Evolutionary conservation across 805 yeast species (phyloP), one percentile per base, ranked within the genome.

Genomic region (Candida odintsovae): DNA sequence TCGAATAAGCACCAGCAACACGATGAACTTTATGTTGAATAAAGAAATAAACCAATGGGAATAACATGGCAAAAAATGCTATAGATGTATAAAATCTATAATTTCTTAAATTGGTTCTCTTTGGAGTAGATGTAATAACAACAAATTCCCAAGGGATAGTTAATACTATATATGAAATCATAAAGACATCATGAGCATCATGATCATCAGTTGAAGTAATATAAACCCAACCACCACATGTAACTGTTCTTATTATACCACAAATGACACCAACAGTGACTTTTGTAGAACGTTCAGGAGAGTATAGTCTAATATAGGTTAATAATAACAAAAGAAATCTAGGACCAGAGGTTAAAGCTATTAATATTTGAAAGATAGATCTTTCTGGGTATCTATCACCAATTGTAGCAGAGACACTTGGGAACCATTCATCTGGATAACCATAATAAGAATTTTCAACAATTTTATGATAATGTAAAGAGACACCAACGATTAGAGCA

Each of bases 221-320:
- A 62, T 94, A 94, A 8, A 95, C 96, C 97, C 98, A 94, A 12
- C 98, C 98, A 61, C 99, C 99, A 61, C 98, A 94, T 2, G 96
- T 84, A 46, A 94, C 77, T 0, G 99, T 94, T 66, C 99, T 80
- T n/a, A 86, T 45, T 2, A 86, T 49, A n/a, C 99, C 99, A 5
- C 79, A 60, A 2, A 77, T 41, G n/a, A 82, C 50, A 38, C 75
- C 75, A 50, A 72, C 51, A 53, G 66, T 61, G 12, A 78, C 70
- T 53, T 66, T 52, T 53, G 57, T 29, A 51, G 64, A 43, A 1
- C 51, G 45, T 45, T 58, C 49, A 45, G 69, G 49, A 48, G 63
- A 53, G 65, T 67, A 66, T 50, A 73, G 65, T 52, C 79, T 65
- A 29, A 86, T 56, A 55, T 77, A 77, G 43, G 77, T 72, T 43